Conservation (phyloP, 306 rosid genomes). For the Astragalus membranaceus region DNA sequence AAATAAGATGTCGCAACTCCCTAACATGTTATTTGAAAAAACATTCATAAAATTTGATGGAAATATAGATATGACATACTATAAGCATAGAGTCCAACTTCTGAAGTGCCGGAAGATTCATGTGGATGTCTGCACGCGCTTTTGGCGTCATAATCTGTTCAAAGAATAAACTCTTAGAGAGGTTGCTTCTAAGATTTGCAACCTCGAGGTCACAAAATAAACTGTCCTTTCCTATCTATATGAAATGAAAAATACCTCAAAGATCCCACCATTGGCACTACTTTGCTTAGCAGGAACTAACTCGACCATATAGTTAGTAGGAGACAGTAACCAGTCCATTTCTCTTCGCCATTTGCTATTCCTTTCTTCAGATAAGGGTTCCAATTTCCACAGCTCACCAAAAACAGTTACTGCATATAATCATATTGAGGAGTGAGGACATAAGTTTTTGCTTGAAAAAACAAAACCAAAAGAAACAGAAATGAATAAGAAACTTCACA, state of each 20-base stretch:
- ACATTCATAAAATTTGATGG: neutral
- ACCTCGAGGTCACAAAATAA: neutral
- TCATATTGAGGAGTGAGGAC: conserved; percentile 4
- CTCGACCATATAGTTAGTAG: conserved; percentile 91
- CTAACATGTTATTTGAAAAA: neutral
- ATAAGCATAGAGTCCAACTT: conserved; percentile 94
- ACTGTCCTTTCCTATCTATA: neutral
- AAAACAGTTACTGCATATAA: conserved; percentile 61
- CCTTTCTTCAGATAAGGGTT: conserved; percentile 77
- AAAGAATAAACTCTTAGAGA: conserved; percentile 3
- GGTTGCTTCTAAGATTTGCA: no score
- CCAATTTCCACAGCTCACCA: conserved; percentile 95
- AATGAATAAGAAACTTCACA: neutral
- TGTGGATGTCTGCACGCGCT: conserved; percentile 82
- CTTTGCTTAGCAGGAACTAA: conserved; percentile 91
- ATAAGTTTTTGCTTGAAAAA: neutral
- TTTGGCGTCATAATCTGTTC: conserved; percentile 89
- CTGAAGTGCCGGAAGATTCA: conserved; percentile 94
- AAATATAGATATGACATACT: conserved; percentile 47
- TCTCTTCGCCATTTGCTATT: conserved; percentile 74
- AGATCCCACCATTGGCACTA: conserved; percentile 64
- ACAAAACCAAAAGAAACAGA: conserved; percentile 7
- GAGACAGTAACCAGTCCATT: conserved; percentile 91
- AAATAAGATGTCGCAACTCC: neutral
- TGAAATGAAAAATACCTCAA: conserved; percentile 60